Conservation (phyloP, 2,329 filamentous ascomycete species). For the Gnomoniopsis smithogilvyi region DNA sequence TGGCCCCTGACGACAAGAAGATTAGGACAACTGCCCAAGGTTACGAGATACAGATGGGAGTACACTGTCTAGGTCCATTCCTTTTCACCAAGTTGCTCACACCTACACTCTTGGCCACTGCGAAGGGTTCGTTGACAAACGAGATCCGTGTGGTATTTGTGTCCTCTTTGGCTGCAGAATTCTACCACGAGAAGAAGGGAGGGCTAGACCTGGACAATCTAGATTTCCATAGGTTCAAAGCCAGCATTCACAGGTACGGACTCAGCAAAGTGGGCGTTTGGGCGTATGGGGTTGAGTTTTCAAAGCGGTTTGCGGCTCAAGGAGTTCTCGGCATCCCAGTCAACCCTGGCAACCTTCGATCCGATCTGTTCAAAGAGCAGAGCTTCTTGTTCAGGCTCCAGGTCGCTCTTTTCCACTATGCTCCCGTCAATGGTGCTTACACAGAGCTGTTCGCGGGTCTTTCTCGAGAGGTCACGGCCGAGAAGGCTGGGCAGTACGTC, state of each 20-base stretch:
- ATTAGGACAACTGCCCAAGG: constrained; percentile 24
- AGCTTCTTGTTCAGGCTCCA: not conserved
- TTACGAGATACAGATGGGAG: constrained; percentile 13
- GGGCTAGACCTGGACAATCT: constrained; percentile 8
- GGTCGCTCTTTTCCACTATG: constrained; percentile 6
- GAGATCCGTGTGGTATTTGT: constrained; percentile 9
- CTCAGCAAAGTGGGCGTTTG: constrained; percentile 24
- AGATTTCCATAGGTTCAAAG: not conserved
- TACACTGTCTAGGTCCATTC: constrained; percentile 11
- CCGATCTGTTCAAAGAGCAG: constrained; percentile 19
- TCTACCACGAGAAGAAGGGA: not conserved
- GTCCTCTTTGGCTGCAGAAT: not conserved
- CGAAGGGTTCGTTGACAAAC: not conserved
- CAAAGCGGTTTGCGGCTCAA: constrained; percentile 18
- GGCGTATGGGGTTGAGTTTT: constrained; percentile 21
- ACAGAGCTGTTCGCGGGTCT: not conserved
- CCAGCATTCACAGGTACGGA: constrained; percentile 18
- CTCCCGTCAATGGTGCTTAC: not conserved
- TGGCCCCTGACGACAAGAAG: constrained; percentile 27
- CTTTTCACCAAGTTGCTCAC: constrained; percentile 17
- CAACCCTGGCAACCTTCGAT: constrained; percentile 26
- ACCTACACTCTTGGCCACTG: constrained; percentile 27
- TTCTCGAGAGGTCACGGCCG: not conserved
- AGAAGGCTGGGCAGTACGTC: not conserved
- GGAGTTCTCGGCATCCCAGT: constrained; percentile 25